Percentiles rank a stretch among this genome's conserved stretches.
Conservation (phyloP, 805 yeast genomes). For the Candida awuae region DNA sequence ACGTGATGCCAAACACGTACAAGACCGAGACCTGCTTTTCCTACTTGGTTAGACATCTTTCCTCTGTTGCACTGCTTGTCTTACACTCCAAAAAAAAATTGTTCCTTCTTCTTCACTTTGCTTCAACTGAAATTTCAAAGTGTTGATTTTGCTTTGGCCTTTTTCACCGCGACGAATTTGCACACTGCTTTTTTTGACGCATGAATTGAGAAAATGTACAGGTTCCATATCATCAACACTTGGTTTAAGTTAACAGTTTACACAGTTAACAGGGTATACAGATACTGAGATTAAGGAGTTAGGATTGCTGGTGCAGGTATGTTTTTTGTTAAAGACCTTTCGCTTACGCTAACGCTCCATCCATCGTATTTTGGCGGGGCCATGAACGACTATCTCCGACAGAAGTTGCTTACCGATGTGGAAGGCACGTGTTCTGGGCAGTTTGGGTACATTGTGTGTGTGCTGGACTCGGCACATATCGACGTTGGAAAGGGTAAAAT, state of each 20-base stretch:
- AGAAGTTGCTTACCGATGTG: conserved; percentile 86
- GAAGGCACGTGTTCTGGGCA: conserved; percentile 99
- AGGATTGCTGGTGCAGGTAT: conserved; percentile 13
- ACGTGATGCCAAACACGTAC: conserved; percentile 94
- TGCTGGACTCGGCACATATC: conserved; percentile 85
- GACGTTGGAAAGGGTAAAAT: conserved; percentile 94
- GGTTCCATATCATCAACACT: too few species aligned
- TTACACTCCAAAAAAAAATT: too few species aligned
- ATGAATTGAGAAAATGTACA: too few species aligned
- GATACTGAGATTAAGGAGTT: too few species aligned
- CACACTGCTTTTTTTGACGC: too few species aligned
- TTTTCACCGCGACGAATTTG: too few species aligned
- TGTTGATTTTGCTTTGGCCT: too few species aligned
- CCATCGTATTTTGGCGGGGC: conserved; percentile 98
- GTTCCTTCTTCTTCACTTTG: too few species aligned
- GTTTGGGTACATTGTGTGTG: conserved; percentile 95
- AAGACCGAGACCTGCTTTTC: conserved; percentile 37
- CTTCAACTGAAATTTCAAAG: too few species aligned
- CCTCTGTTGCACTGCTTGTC: too few species aligned
- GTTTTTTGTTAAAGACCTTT: conserved; percentile 65
- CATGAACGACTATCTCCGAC: conserved; percentile 88
- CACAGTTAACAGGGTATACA: too few species aligned
- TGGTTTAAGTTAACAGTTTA: too few species aligned
- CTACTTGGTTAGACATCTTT: conserved; percentile 40
- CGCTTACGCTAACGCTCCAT: conserved; percentile 85